Conservation (phyloP, 805 yeast species). For the Cyberlindnera veronae region DNA sequence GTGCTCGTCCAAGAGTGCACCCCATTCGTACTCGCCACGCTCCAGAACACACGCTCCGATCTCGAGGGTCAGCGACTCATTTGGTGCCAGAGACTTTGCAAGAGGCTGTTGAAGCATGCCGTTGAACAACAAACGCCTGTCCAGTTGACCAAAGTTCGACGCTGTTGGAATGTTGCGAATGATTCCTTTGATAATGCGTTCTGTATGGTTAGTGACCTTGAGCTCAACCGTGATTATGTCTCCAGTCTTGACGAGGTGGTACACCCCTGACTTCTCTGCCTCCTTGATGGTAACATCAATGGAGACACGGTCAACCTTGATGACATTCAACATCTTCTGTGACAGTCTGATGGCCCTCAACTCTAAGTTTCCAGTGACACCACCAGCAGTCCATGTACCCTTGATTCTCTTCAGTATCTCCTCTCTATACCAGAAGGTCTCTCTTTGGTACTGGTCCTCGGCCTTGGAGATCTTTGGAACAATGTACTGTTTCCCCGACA, state of each 20-base stretch:
- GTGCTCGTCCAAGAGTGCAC: slow-evolving; percentile 52
- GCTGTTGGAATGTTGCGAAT: slow-evolving; percentile 55
- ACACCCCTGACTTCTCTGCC: slow-evolving; percentile 27
- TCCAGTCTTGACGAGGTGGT: slow-evolving; percentile 38
- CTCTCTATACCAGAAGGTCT: slow-evolving; percentile 80
- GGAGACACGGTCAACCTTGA: slow-evolving; percentile 47
- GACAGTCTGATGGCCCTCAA: slow-evolving; percentile 63
- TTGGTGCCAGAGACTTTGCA: slow-evolving; percentile 39
- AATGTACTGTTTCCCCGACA: slow-evolving; percentile 67
- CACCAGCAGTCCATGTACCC: slow-evolving; percentile 62
- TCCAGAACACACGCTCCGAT: slow-evolving; percentile 66
- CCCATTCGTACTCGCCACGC: slow-evolving; percentile 82
- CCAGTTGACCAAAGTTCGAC: slow-evolving; percentile 36
- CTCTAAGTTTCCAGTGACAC: slow-evolving; percentile 57
- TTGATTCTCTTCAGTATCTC: slow-evolving; percentile 52
- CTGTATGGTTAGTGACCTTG: slow-evolving; percentile 46
- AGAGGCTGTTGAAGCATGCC: slow-evolving; percentile 66
- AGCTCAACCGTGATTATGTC: slow-evolving; percentile 50
- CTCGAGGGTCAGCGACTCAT: slow-evolving; percentile 38
- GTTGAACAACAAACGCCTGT: slow-evolving; percentile 60
- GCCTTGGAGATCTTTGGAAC: slow-evolving; percentile 46
- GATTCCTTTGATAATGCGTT: slow-evolving; percentile 45
- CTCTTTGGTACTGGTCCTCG: slow-evolving; percentile 54
- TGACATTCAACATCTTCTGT: slow-evolving; percentile 52
- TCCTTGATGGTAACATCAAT: slow-evolving; percentile 25